These are phyloP conservation scores for Colletotrichum tamarilloi DNA, from an alignment of 2,329 filamentous ascomycete genomes.

Conservation along the genomic window DNA sequence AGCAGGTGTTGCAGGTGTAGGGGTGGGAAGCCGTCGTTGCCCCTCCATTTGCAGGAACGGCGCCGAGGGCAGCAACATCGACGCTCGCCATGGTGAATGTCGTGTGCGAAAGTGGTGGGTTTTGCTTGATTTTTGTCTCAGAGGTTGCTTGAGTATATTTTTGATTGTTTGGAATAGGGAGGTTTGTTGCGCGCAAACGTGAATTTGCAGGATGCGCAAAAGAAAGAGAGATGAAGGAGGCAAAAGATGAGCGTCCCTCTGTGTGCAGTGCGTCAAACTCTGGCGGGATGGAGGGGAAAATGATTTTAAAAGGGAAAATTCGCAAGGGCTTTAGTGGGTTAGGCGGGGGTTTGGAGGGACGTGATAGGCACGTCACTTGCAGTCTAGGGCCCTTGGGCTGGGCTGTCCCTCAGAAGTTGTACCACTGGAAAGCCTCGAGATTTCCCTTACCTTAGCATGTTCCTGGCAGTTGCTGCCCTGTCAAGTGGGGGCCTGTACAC, in stretches of 20 bases:
- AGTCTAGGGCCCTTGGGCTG: constrained; percentile 26
- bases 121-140: neutral
- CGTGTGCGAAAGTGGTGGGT: neutral
- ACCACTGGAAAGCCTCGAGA: constrained; percentile 13
- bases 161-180: neutral
- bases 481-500: constrained; percentile 18
- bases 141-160: neutral
- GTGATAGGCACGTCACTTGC: constrained; percentile 33
- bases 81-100: constrained; percentile 57
- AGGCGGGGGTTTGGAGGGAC: constrained; percentile 36
- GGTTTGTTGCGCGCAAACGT: constrained; percentile 1
- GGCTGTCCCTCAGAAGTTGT: constrained; percentile 6
- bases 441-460: constrained; percentile 15
- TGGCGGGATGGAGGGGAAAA: constrained; percentile 34
- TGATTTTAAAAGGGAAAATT: constrained; percentile 37
- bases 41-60: constrained; percentile 40
- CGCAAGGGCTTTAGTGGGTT: constrained; percentile 38
- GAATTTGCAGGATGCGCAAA: constrained; percentile 19
- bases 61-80: constrained; percentile 39
- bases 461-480: constrained; percentile 32
- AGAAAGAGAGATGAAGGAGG: constrained; percentile 1
- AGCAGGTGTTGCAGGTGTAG: constrained; percentile 98
- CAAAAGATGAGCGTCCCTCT: constrained; percentile 4
- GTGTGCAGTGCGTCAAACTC: constrained; percentile 18
- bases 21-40: constrained; percentile 72